These are phyloP conservation scores for Nicotiana otophora DNA, from an alignment of 257 asterid species.

Conservation along the genomic window DNA sequence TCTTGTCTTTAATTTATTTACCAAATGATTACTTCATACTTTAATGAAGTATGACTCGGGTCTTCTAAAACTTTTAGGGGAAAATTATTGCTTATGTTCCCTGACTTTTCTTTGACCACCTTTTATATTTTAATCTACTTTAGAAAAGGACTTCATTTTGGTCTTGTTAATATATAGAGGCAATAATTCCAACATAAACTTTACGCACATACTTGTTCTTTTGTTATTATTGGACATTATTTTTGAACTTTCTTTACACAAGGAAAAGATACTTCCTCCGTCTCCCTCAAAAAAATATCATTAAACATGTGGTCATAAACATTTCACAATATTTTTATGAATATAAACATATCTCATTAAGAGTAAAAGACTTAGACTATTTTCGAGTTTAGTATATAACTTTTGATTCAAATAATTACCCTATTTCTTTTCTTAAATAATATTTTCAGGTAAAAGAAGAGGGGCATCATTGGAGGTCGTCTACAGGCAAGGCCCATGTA, in stretches of 20 bases:
- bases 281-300: too few relatives aligned
- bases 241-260: not conserved
- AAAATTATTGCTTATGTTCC: not conserved
- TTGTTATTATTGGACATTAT: not conserved
- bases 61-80: not conserved
- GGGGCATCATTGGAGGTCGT: conserved; percentile 40
- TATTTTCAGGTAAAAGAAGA: conserved; percentile 38
- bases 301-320: too few relatives aligned
- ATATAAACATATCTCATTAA: not conserved
- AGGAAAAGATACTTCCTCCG: not conserved
- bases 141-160: too few relatives aligned
- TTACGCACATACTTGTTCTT: too few relatives aligned
- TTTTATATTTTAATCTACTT: not conserved
- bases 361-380: too few relatives aligned
- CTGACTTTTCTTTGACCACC: not conserved
- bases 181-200: not conserved
- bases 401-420: too few relatives aligned
- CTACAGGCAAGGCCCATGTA: conserved; percentile 61
- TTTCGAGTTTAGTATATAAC: too few relatives aligned
- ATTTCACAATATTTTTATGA: too few relatives aligned
- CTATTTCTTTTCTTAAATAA: too few relatives aligned
- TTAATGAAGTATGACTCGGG: not conserved
- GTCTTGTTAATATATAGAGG: too few relatives aligned
- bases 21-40: not conserved
- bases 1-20: not conserved